Evolutionary conservation across 2,329 filamentous ascomycete genomes (phyloP).

Genomic region (Zymoseptoria tritici): DNA sequence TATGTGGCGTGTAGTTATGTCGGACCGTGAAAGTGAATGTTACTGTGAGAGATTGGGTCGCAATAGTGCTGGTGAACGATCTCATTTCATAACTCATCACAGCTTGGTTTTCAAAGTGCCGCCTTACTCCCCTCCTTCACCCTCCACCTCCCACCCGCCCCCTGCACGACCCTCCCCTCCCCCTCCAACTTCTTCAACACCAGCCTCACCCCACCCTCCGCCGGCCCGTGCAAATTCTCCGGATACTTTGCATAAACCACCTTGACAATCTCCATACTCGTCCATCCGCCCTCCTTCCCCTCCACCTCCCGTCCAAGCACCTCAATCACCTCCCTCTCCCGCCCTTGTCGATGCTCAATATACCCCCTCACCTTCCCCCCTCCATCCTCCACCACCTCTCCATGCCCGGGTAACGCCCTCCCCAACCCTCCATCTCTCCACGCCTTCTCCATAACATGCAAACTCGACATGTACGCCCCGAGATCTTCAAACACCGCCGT

Average conservation of each 20-base stretch:
- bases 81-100: neutral
- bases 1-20: too few relatives aligned
- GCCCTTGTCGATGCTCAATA: conserved; percentile 67
- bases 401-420: conserved; percentile 80
- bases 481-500: conserved; percentile 75
- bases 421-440: conserved; percentile 49
- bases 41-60: too few relatives aligned
- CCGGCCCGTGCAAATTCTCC: conserved; percentile 65
- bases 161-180: conserved; percentile 58
- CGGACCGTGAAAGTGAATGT: too few relatives aligned
- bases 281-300: conserved; percentile 44
- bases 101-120: conserved; percentile 10
- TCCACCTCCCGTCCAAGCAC: conserved; percentile 42
- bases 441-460: conserved; percentile 58
- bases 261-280: conserved; percentile 75
- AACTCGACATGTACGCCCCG: conserved; percentile 56
- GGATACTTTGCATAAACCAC: conserved; percentile 77
- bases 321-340: conserved; percentile 70
- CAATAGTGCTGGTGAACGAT: neutral
- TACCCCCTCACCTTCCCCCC: conserved; percentile 70
- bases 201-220: conserved; percentile 67
- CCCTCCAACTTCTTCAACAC: conserved; percentile 69
- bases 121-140: conserved; percentile 11
- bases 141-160: conserved; percentile 31
- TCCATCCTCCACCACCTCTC: conserved; percentile 67